phyloP scores from a whole-genome alignment of 2,329 filamentous ascomycete species.

The Lachnellula arida region DNA sequence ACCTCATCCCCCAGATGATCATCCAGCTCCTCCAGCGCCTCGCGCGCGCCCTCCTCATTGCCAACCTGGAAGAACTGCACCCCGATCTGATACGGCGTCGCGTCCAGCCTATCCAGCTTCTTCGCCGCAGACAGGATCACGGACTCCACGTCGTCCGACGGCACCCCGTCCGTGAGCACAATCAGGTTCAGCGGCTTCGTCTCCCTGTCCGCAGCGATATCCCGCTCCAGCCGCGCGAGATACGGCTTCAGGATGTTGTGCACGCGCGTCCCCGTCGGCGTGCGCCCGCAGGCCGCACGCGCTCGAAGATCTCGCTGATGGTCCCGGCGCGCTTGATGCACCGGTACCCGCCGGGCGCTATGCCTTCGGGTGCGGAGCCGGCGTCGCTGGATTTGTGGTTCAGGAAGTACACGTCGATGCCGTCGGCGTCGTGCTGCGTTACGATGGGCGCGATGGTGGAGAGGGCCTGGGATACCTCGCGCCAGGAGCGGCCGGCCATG shows the following conservation, averaged over 20 bases:
- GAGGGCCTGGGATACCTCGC: conserved; percentile 66
- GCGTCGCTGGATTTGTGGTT: conserved; percentile 54
- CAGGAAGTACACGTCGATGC: conserved; percentile 87
- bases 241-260: conserved; percentile 71
- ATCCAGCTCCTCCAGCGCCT: conserved; percentile 68
- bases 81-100: conserved; percentile 77
- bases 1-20: conserved; percentile 59
- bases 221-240: conserved; percentile 48
- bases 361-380: conserved; percentile 32
- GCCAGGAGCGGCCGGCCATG: conserved; percentile 76
- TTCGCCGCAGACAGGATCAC: conserved; percentile 63
- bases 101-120: conserved; percentile 64
- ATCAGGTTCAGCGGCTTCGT: conserved; percentile 86
- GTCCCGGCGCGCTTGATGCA: conserved; percentile 54
- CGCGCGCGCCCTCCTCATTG: conserved; percentile 58
- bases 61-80: conserved; percentile 97
- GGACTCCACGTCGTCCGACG: conserved; percentile 72
- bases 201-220: conserved; percentile 31
- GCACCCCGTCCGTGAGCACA: conserved; percentile 82
- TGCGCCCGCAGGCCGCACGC: conserved; percentile 60
- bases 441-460: conserved; percentile 76
- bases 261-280: conserved; percentile 70
- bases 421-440: conserved; percentile 72
- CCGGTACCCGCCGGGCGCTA: conserved; percentile 52
- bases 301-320: conserved; percentile 67